phyloP scores from a whole-genome alignment of 2,329 filamentous ascomycete species.

The Ascochyta fabae region DNA sequence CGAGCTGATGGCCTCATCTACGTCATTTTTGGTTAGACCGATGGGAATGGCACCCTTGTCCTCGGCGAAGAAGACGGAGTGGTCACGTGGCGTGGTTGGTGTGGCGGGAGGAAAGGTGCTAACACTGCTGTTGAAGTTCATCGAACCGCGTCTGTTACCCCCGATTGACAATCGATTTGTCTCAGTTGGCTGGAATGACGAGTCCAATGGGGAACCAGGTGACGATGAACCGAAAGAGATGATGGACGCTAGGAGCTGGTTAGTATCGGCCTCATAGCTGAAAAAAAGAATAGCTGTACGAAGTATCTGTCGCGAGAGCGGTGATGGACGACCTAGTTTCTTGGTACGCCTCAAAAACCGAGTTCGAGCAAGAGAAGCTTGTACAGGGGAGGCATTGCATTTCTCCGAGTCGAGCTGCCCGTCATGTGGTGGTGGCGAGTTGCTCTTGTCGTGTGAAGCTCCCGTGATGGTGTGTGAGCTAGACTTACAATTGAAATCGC shows the following conservation, averaged over 20 bases:
- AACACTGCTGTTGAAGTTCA: slow-evolving; percentile 48
- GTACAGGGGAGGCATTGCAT: slow-evolving; percentile 35
- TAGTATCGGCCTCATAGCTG: slow-evolving; percentile 22
- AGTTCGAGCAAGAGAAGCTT: slow-evolving; percentile 44
- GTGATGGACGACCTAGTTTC: slow-evolving; percentile 47
- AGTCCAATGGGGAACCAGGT: slow-evolving; percentile 81
- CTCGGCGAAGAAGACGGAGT: slow-evolving; percentile 63
- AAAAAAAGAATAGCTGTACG: slow-evolving; percentile 15
- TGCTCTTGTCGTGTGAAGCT: slow-evolving; percentile 41
- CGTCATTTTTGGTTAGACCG: slow-evolving; percentile 71
- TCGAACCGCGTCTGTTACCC: slow-evolving; percentile 52
- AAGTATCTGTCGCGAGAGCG: slow-evolving; percentile 49
- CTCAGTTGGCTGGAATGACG: slow-evolving; percentile 72
- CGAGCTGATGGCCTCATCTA: slow-evolving; percentile 75
- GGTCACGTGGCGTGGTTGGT: slow-evolving; percentile 72
- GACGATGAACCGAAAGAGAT: slow-evolving; percentile 65
- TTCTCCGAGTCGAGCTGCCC: slow-evolving; percentile 42
- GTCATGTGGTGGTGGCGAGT: slow-evolving; percentile 29
- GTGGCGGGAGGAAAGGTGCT: slow-evolving; percentile 75
- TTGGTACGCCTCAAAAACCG: slow-evolving; percentile 50
- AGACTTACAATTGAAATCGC: slow-evolving; percentile 49
- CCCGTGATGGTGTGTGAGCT: slow-evolving; percentile 14
- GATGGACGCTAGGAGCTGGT: slow-evolving; percentile 59
- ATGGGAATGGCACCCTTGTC: slow-evolving; percentile 65
- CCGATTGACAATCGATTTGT: slow-evolving; percentile 85